phyloP scores from a whole-genome alignment of 2,329 filamentous ascomycete genomes.

The Sarocladiaceae sp. region DNA sequence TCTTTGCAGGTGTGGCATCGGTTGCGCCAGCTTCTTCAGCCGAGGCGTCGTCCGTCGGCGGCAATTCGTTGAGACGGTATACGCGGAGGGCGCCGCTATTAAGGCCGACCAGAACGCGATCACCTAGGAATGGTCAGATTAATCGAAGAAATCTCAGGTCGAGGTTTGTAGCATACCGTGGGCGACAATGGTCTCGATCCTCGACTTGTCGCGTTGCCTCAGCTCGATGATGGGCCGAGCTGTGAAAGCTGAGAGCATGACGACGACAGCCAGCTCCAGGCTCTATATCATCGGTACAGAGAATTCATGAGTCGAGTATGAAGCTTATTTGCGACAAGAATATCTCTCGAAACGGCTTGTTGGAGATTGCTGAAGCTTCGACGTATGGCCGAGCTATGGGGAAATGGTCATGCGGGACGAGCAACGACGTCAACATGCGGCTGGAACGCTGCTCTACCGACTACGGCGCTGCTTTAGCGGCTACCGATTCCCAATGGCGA shows the following conservation, averaged over 20 bases:
- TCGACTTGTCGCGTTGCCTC: conserved; percentile 89
- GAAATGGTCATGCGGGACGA: conserved; percentile 2
- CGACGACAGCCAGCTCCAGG: conserved; percentile 39
- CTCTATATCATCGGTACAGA: neutral
- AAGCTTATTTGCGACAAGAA: neutral
- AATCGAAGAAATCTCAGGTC: neutral
- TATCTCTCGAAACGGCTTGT: neutral
- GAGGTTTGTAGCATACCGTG: conserved; percentile 56
- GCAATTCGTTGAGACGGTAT: conserved; percentile 78
- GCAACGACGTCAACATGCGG: conserved; percentile 1
- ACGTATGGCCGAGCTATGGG: neutral
- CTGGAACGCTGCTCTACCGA: neutral
- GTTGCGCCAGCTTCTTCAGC: conserved; percentile 16
- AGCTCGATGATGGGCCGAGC: conserved; percentile 97
- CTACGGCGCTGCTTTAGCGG: neutral
- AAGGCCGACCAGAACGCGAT: conserved; percentile 86
- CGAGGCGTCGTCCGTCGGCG: conserved; percentile 31
- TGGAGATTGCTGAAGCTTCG: neutral
- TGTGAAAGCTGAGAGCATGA: conserved; percentile 96
- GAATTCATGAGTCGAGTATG: neutral
- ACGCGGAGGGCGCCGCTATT: conserved; percentile 85
- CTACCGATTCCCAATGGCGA: neutral
- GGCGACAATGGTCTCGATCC: conserved; percentile 91
- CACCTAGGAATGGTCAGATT: conserved; percentile 49
- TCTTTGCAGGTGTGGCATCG: conserved; percentile 18